Conservation (phyloP, 352 stramenopile genomes). For the Thalassiosira oceanica region DNA sequence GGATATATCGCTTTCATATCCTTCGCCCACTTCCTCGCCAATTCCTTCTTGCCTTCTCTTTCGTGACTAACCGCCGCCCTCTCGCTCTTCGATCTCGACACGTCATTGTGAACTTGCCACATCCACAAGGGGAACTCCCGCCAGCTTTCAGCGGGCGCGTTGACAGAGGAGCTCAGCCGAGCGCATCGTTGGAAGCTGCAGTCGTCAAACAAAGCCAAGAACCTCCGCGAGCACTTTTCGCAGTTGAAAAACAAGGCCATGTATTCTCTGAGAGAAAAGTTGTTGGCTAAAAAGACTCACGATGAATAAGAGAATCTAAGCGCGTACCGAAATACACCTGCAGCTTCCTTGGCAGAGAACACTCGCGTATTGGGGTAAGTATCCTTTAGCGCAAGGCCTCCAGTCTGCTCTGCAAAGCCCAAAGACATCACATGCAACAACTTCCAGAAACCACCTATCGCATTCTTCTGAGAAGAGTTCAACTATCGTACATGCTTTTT, state of each 20-base stretch:
- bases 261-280: constrained; percentile 35
- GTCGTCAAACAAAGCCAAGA: constrained; percentile 65
- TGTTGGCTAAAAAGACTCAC: too few relatives aligned
- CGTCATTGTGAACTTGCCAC: constrained; percentile 73
- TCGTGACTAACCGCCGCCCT: constrained; percentile 22
- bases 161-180: constrained; percentile 42
- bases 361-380: constrained; percentile 35
- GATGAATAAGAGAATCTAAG: too few relatives aligned
- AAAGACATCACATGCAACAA: constrained; percentile 71
- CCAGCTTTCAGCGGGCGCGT: constrained; percentile 53
- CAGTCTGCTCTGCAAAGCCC: constrained; percentile 66
- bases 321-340: constrained; percentile 44
- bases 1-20: constrained; percentile 55
- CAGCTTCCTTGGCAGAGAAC: constrained; percentile 64
- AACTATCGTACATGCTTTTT: too few relatives aligned
- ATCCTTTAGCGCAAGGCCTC: constrained; percentile 49
- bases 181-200: constrained; percentile 65
- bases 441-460: constrained; percentile 79
- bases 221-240: constrained; percentile 57
- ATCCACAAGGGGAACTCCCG: constrained; percentile 66
- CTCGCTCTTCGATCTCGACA: constrained; percentile 51
- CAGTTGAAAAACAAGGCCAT: constrained; percentile 76
- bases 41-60: constrained; percentile 19
- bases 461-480: too few relatives aligned
- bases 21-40: constrained; percentile 30